Conservation (phyloP, 768 basidiomycete genomes). For the Phylloporus sp. region DNA sequence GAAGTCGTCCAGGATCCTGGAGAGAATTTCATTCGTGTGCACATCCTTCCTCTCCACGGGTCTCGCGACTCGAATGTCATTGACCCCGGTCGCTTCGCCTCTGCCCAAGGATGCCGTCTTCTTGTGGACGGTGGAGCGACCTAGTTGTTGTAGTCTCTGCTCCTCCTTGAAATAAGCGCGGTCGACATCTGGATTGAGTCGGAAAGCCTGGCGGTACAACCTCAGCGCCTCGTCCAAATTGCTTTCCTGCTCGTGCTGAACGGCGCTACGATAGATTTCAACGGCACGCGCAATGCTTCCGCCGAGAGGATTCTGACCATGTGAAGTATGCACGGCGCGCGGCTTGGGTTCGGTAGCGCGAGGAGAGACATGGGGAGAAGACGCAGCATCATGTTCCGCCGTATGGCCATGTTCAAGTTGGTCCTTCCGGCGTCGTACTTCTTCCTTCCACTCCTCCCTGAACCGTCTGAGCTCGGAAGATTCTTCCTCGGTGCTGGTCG, state of each 20-base stretch:
- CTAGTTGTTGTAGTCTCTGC: slow-evolving; percentile 20
- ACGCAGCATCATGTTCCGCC: not conserved
- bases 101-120: slow-evolving; percentile 79
- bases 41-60: slow-evolving; percentile 33
- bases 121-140: slow-evolving; percentile 36
- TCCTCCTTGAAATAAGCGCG: slow-evolving; percentile 61
- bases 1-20: slow-evolving; percentile 45
- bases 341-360: slow-evolving; percentile 3
- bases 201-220: slow-evolving; percentile 78
- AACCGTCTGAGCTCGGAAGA: slow-evolving; percentile 62
- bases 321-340: slow-evolving; percentile 19
- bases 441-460: slow-evolving; percentile 68
- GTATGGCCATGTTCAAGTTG: slow-evolving; percentile 4
- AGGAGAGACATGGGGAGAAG: slow-evolving; percentile 4
- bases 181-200: slow-evolving; percentile 72
- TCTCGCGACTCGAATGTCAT: slow-evolving; percentile 72
- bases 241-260: slow-evolving; percentile 68
- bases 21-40: slow-evolving; percentile 38
- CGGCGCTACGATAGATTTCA: slow-evolving; percentile 62
- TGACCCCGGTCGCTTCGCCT: slow-evolving; percentile 49
- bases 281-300: slow-evolving; percentile 46
- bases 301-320: slow-evolving; percentile 30
- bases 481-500: slow-evolving; percentile 34
- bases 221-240: slow-evolving; percentile 69
- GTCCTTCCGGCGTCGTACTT: slow-evolving; percentile 41